Base-by-base conservation (phyloP, 163 green algal species). In the Chlorella variabilis region DNA sequence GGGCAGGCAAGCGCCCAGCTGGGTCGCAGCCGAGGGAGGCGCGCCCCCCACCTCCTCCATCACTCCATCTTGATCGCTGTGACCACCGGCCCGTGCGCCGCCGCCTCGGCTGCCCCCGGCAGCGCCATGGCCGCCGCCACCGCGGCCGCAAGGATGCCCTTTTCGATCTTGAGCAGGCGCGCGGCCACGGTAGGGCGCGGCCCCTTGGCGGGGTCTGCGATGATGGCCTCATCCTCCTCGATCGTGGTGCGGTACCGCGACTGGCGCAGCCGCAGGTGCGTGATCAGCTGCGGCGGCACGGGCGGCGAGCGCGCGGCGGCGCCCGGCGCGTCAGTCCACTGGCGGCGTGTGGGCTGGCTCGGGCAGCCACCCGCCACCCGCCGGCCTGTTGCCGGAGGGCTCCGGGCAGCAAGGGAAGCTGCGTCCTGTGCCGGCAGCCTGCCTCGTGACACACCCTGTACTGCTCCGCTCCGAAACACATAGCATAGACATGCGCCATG, bases 81-180 rank as follows among this genome's bases (percentile, higher is more conserved):
- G 2, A 34, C 36, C 23, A 66, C 21, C 17, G 77, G 77, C n/a
- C 13, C 51, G 2, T 63, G 77, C 20, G 38, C 23, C 0, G 51
- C 66, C 31, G 82, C 82, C 34, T 86, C 71, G 6, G 56, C 48
- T 3, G 63, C 82, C 1, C 81, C 82, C 0, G 82, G 82, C 65
- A 78, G 75, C 42, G 29, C 51, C 82, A 86, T 45, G n/a, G 69
- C 42, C 20, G 41, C 36, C 1, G 36, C 61, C 31, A 79, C 36
- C 36, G 49, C 6, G 15, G 25, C 54, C 75, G 73, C 65, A 34
- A 96, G 80, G 62, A 96, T 96, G 61, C 21, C 71, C 86, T 96
- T 96, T 61, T 97, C 93, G 29, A 94, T 92, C 42, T 92, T 88
- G 54, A 94, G 85, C 15, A 97, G 88, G 0, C 92, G 85, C 1